These are phyloP conservation scores for Ophiognomonia clavigignenti-juglandacearum DNA, from an alignment of 2,329 filamentous ascomycete species.

Conservation along the genomic window DNA sequence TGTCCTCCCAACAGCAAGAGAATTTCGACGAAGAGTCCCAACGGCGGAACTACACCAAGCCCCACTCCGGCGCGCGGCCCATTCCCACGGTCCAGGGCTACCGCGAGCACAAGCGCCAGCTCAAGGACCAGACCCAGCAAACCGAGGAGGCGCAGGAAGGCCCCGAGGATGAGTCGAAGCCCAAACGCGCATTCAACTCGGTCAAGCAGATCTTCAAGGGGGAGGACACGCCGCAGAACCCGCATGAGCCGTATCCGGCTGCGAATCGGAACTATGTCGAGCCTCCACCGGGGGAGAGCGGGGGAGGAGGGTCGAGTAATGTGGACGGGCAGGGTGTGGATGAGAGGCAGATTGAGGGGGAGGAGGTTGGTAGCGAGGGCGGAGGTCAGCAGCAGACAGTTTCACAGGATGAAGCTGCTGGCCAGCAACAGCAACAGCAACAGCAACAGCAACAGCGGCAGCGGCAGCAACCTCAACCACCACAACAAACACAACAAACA, in stretches of 20 bases:
- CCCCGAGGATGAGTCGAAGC: constrained; percentile 29
- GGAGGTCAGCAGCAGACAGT: background rate
- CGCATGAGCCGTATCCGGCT: constrained; percentile 31
- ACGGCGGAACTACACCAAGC: constrained; percentile 30
- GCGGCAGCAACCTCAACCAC: too few species aligned
- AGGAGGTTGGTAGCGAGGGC: background rate
- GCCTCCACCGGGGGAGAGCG: background rate
- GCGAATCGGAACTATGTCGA: constrained; percentile 27
- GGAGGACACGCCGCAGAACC: constrained; percentile 23
- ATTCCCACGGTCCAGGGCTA: constrained; percentile 47
- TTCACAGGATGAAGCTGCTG: background rate
- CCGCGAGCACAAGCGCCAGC: constrained; percentile 38
- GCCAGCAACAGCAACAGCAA: constrained; percentile 11
- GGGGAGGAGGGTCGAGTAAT: background rate
- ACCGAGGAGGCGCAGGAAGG: constrained; percentile 23
- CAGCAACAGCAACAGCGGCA: too few species aligned
- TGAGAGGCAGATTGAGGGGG: background rate
- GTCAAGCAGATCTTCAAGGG: constrained; percentile 31
- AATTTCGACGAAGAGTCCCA: constrained; percentile 27
- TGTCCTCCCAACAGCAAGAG: constrained; percentile 32
- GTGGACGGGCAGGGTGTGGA: background rate
- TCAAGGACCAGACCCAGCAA: constrained; percentile 33
- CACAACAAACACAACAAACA: too few species aligned
- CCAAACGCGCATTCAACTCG: constrained; percentile 29
- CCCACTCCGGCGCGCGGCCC: constrained; percentile 37